Evolutionary conservation across 2,329 filamentous ascomycete genomes (phyloP).

Genomic region (Ophiostoma perfectum): DNA sequence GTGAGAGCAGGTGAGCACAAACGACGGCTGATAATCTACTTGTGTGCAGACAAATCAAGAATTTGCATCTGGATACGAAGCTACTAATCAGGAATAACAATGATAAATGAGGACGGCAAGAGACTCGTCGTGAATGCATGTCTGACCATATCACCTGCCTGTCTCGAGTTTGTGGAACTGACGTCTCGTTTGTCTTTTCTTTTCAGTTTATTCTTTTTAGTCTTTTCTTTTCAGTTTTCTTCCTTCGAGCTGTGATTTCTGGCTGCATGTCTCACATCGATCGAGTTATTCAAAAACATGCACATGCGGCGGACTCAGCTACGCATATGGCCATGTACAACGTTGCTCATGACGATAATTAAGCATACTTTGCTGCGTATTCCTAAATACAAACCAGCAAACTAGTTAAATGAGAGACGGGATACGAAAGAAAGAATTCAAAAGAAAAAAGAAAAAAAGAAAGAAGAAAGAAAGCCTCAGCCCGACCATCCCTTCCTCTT

Average conservation of each 20-base stretch:
- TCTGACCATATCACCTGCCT: no score
- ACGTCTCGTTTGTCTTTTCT: neutral
- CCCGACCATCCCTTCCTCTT: neutral
- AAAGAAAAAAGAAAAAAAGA: no score
- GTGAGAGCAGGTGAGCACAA: neutral
- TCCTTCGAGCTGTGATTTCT: neutral
- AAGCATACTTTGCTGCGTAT: neutral
- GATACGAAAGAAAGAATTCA: no score
- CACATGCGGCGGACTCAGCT: no score
- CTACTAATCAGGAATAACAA: neutral
- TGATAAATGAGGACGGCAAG: neutral
- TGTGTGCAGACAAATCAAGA: constrained; percentile 1
- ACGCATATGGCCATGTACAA: no score
- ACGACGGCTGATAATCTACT: neutral
- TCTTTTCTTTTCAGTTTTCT: neutral
- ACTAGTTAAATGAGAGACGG: no score
- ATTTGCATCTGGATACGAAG: neutral
- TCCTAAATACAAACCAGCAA: no score
- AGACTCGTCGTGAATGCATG: neutral
- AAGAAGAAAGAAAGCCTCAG: neutral
- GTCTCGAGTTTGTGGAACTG: neutral
- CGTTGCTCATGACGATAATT: neutral
- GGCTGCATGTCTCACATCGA: neutral
- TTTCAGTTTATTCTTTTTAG: neutral
- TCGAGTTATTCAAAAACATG: neutral